Base-by-base conservation (phyloP, 148 eudicot genomes). In the Rhododendron molle region DNA sequence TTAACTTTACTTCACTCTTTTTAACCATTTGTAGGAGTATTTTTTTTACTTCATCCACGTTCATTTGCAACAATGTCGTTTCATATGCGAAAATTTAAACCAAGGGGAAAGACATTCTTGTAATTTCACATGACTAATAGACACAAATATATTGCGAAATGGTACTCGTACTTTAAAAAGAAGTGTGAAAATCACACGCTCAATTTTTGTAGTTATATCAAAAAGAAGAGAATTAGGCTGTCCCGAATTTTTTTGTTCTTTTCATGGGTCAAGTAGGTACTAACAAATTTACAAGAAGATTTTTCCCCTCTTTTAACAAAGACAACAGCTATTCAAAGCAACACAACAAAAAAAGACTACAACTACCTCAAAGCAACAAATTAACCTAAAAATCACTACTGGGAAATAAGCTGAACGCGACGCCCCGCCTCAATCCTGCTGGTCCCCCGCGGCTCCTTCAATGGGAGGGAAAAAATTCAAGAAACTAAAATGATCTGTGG, bases 301-400 rank as follows among this genome's bases (percentile, higher is more conserved):
- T 30, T 28, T 49, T 21, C 34, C 82, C 40, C 83, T 36, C 62
- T 5, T 67, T 11, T 26, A 26, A 67, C 32, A n/a, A 26, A 65
- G 20, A 28, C 38, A 26, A 10, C 74, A 13, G 14, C 36, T 69
- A 28, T 26, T 71, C 76, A 13, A 30, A 71, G 76, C 76, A 71
- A 71, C 40, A 30, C 13, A 30, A 32, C 38, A 30, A 20, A 69
- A 23, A 46, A 78, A 23, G 56, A 78, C 83, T 81, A 81, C 46
- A 81, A 81, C 72, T 60, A 60, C 20, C 21, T 38, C 83, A 58
- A 81, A 81, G 47, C n/a, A 60, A 81, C 73, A 81, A 38, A 81
- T 23, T 71, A 74, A 38, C 71, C 83, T 58, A 81, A 58, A 36
- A 15, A 60, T 23, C 44, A 15, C 83, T 60, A 81, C 38, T 23